Conservation (phyloP, 176 grass and related monocot genomes). For the Rhynchospora tenuis region DNA sequence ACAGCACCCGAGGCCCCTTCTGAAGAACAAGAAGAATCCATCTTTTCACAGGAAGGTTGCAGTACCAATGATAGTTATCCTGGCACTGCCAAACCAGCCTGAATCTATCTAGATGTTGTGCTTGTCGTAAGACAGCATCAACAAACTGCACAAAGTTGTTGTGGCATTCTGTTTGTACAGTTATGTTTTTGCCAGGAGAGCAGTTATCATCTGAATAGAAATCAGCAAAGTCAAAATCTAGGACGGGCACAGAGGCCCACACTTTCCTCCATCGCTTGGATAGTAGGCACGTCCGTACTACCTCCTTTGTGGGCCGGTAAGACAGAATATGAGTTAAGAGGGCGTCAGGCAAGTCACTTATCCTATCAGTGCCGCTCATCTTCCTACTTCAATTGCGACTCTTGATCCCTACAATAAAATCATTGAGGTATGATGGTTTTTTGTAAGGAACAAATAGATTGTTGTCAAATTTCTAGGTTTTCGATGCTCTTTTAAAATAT, state of each 20-base stretch:
- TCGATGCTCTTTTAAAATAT: too few relatives aligned
- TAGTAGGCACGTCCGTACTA: neutral
- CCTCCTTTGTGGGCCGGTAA: neutral
- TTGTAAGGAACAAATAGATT: too few relatives aligned
- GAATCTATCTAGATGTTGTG: neutral
- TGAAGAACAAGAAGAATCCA: neutral
- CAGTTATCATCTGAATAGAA: neutral
- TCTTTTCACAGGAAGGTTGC: neutral
- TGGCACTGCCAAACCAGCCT: neutral
- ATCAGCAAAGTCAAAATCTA: neutral
- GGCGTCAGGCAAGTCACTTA: neutral
- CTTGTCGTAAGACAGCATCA: neutral
- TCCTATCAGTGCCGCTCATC: neutral
- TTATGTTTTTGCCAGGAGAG: too few relatives aligned
- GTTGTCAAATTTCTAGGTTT: too few relatives aligned
- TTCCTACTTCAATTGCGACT: neutral
- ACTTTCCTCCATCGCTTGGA: conserved; percentile 7
- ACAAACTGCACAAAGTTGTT: neutral
- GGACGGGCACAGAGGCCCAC: neutral
- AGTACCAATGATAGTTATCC: neutral
- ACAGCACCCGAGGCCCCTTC: neutral
- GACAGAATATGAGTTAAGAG: neutral
- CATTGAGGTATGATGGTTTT: too few relatives aligned
- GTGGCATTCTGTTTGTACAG: neutral
- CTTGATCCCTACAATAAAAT: neutral